phyloP scores from a whole-genome alignment of 768 basidiomycete species.

The Mycena latifolia region DNA sequence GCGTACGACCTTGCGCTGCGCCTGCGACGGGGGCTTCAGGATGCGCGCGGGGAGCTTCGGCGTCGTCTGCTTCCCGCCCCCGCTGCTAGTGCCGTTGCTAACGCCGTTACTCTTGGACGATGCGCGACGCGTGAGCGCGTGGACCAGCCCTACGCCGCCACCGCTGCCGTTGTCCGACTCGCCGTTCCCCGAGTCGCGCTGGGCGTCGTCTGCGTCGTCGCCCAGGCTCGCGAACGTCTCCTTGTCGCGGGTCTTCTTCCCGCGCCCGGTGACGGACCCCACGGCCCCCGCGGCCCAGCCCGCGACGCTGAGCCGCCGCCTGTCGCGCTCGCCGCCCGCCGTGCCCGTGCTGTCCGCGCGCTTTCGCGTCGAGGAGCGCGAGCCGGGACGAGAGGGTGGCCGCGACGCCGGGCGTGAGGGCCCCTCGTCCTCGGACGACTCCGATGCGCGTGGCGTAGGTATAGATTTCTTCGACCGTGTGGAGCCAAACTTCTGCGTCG shows the following conservation, averaged over 20 bases:
- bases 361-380: slow-evolving; percentile 69
- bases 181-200: slow-evolving; percentile 40
- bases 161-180: slow-evolving; percentile 46
- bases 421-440: slow-evolving; percentile 34
- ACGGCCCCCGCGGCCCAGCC: slow-evolving; percentile 81
- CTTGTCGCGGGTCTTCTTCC: slow-evolving; percentile 65
- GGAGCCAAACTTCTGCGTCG: slow-evolving; percentile 44
- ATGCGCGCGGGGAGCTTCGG: slow-evolving; percentile 56
- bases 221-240: slow-evolving; percentile 68
- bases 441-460: slow-evolving; percentile 25
- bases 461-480: slow-evolving; percentile 44
- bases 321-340: slow-evolving; percentile 47
- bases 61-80: slow-evolving; percentile 42
- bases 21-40: slow-evolving; percentile 62
- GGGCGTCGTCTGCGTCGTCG: slow-evolving; percentile 63
- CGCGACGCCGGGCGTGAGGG: slow-evolving; percentile 56
- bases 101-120: slow-evolving; percentile 42
- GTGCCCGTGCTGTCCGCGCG: slow-evolving; percentile 70
- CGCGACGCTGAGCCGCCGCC: slow-evolving; percentile 62
- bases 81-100: slow-evolving; percentile 36
- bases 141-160: slow-evolving; percentile 36
- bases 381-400: slow-evolving; percentile 66
- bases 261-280: slow-evolving; percentile 67
- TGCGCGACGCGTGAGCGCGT: slow-evolving; percentile 38
- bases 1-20: slow-evolving; percentile 68